Evolutionary conservation across 2,329 filamentous ascomycete species (phyloP), one percentile per base, ranked within the genome.

Genomic region (Sporothrix humicola): DNA sequence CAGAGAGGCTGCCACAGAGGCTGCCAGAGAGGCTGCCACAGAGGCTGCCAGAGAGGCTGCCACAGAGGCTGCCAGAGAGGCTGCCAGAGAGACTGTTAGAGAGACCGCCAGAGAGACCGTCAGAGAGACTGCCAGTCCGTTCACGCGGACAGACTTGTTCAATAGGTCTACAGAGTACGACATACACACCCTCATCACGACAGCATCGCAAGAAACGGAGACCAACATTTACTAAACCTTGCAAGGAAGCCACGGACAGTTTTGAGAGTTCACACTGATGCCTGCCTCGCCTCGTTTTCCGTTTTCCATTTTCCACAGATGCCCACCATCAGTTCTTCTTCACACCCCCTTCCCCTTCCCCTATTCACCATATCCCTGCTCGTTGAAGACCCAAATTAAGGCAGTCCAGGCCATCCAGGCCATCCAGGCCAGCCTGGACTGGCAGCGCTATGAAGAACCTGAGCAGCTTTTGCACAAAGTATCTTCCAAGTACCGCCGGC

Each of bases 401-500:
- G 48, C 58, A 61, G 58, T 10, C 58, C 31, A 61, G 58, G 58
- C 58, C 15, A 15, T 17, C 23, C 23, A 50, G 15, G 48, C 58
- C 42, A 31, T 10, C 58, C 31, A 61, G 58, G 58, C 58, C 15
- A 15, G 58, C 31, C 58, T 61, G 31, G 58, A 61, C 58, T 61
- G 31, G 61, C 12, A 46, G 1, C 9, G 1, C 20, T 4, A 15
- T 6, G 26, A 31, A 31, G 31, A 31, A 31, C 5, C 31, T 31
- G 46, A 9, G 3, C 1, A 4, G n/a, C 10, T n/a, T 56, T 20
- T n/a, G 23, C 8, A 44, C 42, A 31, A 44, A 65, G 61, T 65
- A 23, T 13, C 61, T 0, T 13, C 61, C n/a, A 48, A 42, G 61
- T 65, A 65, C 42, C 61, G n/a, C 61, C 13, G 20, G 42, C 61